These are phyloP conservation scores for Aphanoascus verrucosus DNA, from an alignment of 2,329 filamentous ascomycete genomes.

Conservation along the genomic window DNA sequence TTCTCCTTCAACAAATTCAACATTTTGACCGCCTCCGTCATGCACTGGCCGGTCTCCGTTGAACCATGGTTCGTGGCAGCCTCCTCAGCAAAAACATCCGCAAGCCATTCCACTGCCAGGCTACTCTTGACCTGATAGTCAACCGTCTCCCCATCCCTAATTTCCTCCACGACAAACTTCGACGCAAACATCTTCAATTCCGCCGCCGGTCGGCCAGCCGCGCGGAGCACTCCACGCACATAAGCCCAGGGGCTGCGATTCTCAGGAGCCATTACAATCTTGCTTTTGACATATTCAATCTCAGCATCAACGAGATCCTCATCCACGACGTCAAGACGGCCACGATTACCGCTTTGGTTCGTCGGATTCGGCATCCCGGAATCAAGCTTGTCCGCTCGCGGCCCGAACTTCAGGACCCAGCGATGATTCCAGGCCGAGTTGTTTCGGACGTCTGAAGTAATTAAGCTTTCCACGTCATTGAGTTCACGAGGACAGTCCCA, in stretches of 20 bases:
- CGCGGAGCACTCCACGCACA: conserved; percentile 61
- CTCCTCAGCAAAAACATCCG: conserved; percentile 35
- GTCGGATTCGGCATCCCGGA: conserved; percentile 29
- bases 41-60: conserved; percentile 25
- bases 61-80: conserved; percentile 37
- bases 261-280: conserved; percentile 71
- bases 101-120: conserved; percentile 46
- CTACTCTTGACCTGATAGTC: conserved; percentile 45
- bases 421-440: conserved; percentile 97
- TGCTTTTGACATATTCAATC: conserved; percentile 59
- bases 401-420: conserved; percentile 79
- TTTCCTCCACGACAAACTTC: conserved; percentile 43
- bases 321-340: conserved; percentile 41
- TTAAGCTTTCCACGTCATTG: conserved; percentile 57
- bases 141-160: conserved; percentile 21
- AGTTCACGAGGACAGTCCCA: conserved; percentile 54
- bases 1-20: conserved; percentile 64
- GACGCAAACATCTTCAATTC: conserved; percentile 45
- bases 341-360: conserved; percentile 19
- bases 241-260: conserved; percentile 96
- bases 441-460: conserved; percentile 76
- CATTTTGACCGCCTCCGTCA: conserved; percentile 53
- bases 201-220: conserved; percentile 45
- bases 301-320: conserved; percentile 60
- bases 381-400: conserved; percentile 37